Base-by-base conservation (phyloP, 305 asterid species). In the Plantago coronopus region DNA sequence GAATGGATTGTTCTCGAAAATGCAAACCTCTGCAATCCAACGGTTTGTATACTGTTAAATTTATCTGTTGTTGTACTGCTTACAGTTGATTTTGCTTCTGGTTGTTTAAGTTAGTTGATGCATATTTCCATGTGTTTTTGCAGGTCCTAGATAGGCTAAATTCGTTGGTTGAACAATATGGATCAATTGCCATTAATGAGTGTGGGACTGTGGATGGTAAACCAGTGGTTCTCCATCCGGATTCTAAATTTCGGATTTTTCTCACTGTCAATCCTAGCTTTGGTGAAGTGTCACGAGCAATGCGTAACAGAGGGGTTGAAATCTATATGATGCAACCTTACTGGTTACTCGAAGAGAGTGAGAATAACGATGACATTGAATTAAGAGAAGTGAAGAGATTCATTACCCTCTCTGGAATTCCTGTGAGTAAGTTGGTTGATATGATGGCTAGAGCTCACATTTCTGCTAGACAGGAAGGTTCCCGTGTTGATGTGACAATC, bases 101-200 rank as follows among this genome's bases (percentile, higher is more conserved):
- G 19, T 20, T 16, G 21, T 19, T 51, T 50, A 23, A 17, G 17
- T 48, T 59, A 46, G 23, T 2, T 61, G 46, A 57, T 50, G 48
- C 38, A 37, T 64, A 46, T 64, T 50, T 51, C 70, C 59, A 23
- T 44, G 45, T 62, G 43, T 55, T 70, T 20, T 69, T 65, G 48
- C 84, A 93, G 99, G 97, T 94, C 80, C 99, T 94, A 65, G 99
- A 94, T 76, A 79, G 99, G 79, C 82, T 94, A 46, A 94, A 94
- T 81, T 94, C 99, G 55, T 81, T 94, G 81, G 99, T 94, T 64
- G 99, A 94, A 85, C 95, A 87, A 57, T 90, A 94, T 53, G 99
- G 99, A 68, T 90, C 97, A 43, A 94, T 94, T 69, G 86, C 93
- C 48, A 74, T 94, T 63, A 94, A 86, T 61, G 99, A 94, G 72